Conservation (phyloP, 106 monocot species). For the Dendrobium chrysotoxum region DNA sequence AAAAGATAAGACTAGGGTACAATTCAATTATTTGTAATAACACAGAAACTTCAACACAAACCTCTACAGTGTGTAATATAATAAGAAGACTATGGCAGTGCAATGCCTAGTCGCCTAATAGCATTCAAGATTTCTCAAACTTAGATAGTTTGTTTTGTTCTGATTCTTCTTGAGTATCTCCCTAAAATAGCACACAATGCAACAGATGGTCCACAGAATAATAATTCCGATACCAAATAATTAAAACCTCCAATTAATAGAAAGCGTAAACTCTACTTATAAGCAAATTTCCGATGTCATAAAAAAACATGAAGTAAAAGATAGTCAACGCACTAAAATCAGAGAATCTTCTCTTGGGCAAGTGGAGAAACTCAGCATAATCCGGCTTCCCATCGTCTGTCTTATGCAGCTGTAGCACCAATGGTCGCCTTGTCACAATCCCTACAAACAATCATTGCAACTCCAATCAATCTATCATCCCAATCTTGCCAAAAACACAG, state of each 20-base stretch:
- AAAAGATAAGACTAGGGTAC: too few species aligned
- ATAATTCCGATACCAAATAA: background rate
- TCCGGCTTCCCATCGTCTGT: constrained; percentile 25
- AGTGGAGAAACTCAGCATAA: constrained; percentile 53
- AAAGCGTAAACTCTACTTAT: background rate
- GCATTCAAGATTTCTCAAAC: too few species aligned
- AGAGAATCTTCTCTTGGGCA: constrained; percentile 30
- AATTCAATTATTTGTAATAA: too few species aligned
- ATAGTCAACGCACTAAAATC: constrained; percentile 34
- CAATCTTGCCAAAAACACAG: background rate
- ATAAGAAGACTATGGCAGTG: too few species aligned
- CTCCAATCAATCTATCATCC: background rate
- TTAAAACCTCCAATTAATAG: background rate
- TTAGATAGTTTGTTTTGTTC: too few species aligned
- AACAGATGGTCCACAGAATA: background rate
- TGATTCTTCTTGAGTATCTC: too few species aligned
- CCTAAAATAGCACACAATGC: too few species aligned
- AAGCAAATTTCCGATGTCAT: background rate
- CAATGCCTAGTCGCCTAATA: too few species aligned
- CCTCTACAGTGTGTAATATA: too few species aligned
- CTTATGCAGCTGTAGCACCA: constrained; percentile 53
- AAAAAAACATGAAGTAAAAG: background rate
- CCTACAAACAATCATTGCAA: constrained; percentile 15
- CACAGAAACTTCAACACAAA: too few species aligned
- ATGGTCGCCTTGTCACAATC: constrained; percentile 49